phyloP scores from a whole-genome alignment of 768 basidiomycete genomes.

The Rossbeevera mucosa region DNA sequence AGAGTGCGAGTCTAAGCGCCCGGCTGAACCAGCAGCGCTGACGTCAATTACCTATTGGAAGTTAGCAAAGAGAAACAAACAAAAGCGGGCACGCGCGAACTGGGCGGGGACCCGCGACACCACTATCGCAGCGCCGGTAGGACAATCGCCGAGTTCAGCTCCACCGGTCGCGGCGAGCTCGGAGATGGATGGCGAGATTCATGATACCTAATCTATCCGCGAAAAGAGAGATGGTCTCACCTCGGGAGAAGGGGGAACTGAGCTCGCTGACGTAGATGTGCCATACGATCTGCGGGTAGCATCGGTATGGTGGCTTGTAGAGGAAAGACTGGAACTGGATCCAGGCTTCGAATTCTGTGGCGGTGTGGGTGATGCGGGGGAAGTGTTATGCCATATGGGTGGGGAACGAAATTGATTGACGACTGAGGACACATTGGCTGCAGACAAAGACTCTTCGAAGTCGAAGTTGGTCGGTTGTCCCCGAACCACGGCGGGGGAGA shows the following conservation, averaged over 20 bases:
- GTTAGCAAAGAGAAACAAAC: conserved; percentile 10
- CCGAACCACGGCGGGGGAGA: conserved; percentile 23
- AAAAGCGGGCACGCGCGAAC: conserved; percentile 1
- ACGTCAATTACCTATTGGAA: conserved; percentile 30
- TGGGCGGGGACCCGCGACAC: background rate
- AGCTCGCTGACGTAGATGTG: conserved; percentile 25
- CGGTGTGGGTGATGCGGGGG: conserved; percentile 15
- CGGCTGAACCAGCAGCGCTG: conserved; percentile 13
- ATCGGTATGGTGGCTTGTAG: conserved; percentile 24
- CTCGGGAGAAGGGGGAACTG: conserved; percentile 17
- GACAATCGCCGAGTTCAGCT: conserved; percentile 11
- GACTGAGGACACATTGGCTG: conserved; percentile 27
- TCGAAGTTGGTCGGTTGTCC: conserved; percentile 19
- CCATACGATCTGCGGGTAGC: conserved; percentile 19
- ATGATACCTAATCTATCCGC: conserved; percentile 5
- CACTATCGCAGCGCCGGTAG: conserved; percentile 10
- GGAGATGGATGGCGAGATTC: conserved; percentile 6
- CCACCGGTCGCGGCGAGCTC: conserved; percentile 12
- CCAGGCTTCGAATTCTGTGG: conserved; percentile 24
- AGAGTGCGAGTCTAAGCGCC: conserved; percentile 9
- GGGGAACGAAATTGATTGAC: conserved; percentile 31
- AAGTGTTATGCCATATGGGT: conserved; percentile 19
- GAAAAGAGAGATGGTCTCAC: conserved; percentile 16
- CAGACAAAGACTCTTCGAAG: conserved; percentile 28
- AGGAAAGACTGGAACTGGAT: conserved; percentile 25